phyloP scores from a whole-genome alignment of 2,329 filamentous ascomycete species.

The Davidsoniella neocaledoniae region DNA sequence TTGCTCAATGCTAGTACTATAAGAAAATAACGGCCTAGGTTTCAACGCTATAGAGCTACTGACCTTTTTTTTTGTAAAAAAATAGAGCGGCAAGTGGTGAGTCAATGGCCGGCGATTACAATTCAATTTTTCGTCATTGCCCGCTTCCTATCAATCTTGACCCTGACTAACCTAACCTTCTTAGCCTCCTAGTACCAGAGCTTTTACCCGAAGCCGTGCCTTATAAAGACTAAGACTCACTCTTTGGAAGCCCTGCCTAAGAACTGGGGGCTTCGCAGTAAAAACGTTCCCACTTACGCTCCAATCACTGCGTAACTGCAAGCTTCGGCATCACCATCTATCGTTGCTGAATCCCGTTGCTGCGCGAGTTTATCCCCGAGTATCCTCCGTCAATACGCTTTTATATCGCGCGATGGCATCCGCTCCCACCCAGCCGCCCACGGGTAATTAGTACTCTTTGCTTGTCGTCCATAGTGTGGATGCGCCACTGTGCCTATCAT shows the following conservation, averaged over 20 bases:
- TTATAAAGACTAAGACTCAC: neutral
- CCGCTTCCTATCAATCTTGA: neutral
- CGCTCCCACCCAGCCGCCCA: constrained; percentile 7
- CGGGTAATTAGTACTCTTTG: constrained; percentile 1
- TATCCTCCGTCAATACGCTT: neutral
- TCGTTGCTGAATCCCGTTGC: neutral
- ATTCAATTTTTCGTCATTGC: neutral
- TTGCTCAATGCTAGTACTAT: too few species aligned
- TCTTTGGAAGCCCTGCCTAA: constrained; percentile 7
- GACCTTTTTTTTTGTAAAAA: neutral
- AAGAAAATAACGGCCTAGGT: too few species aligned
- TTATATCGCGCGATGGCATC: constrained; percentile 10
- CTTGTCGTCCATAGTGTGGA: neutral
- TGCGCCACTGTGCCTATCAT: too few species aligned
- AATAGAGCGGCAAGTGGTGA: neutral
- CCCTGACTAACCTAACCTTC: neutral
- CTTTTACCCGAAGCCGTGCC: neutral
- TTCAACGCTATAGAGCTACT: too few species aligned
- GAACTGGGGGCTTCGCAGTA: constrained; percentile 9
- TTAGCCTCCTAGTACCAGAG: neutral
- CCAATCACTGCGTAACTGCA: constrained; percentile 9
- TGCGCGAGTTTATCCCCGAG: neutral
- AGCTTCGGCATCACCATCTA: constrained; percentile 8
- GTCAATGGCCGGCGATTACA: neutral
- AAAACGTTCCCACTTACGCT: constrained; percentile 13